Evolutionary conservation across 768 basidiomycete genomes (phyloP).

Genomic region (Royoungia palumana): DNA sequence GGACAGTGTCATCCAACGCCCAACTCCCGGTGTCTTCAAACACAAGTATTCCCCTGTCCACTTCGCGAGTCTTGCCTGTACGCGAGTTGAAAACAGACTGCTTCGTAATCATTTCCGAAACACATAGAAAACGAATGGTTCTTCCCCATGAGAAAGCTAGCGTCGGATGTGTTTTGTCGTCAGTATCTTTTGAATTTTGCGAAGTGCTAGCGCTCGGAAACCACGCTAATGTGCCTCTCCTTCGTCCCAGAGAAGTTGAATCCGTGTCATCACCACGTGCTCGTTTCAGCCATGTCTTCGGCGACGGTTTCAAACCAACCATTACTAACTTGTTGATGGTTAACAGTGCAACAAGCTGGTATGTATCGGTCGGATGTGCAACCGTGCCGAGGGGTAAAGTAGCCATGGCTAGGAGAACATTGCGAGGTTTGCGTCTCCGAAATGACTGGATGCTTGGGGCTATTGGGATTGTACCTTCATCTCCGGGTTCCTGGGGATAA

Average conservation of each 20-base stretch:
- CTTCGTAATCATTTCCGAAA: constrained; percentile 57
- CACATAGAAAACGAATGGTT: constrained; percentile 58
- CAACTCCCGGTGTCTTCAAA: constrained; percentile 61
- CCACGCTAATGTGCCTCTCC: constrained; percentile 75
- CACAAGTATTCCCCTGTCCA: constrained; percentile 63
- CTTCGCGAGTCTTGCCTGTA: constrained; percentile 54
- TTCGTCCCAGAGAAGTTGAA: constrained; percentile 40
- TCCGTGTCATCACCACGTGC: constrained; percentile 51
- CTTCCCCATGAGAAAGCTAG: constrained; percentile 87
- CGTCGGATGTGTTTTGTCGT: constrained; percentile 47
- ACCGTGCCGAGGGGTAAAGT: constrained; percentile 78
- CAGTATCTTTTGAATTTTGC: constrained; percentile 22
- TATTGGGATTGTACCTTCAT: constrained; percentile 3
- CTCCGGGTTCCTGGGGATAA: constrained; percentile 57
- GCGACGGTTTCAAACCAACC: constrained; percentile 87
- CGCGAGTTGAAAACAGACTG: constrained; percentile 50
- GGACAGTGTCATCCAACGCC: constrained; percentile 57
- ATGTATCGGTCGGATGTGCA: constrained; percentile 72
- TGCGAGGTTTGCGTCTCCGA: constrained; percentile 50
- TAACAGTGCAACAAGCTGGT: constrained; percentile 79
- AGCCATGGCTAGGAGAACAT: constrained; percentile 72
- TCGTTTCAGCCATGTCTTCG: constrained; percentile 88
- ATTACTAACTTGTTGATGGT: constrained; percentile 90
- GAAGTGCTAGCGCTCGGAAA: constrained; percentile 56
- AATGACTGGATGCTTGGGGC: constrained; percentile 27